Conservation (phyloP, 352 stramenopile genomes). For the Phytophthora crassamura region DNA sequence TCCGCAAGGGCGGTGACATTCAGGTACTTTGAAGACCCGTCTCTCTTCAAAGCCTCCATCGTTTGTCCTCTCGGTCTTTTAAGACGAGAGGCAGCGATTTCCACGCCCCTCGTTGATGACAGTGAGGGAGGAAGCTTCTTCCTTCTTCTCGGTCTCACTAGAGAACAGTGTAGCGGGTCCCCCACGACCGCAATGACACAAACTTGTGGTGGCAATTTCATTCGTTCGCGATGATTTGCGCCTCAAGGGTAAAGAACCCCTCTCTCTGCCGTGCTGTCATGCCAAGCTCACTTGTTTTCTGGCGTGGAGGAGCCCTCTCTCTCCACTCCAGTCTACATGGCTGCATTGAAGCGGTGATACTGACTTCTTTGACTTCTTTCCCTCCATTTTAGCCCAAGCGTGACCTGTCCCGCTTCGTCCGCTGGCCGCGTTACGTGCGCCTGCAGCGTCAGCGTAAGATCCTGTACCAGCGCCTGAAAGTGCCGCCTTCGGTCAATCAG, state of each 20-base stretch:
- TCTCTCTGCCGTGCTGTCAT: conserved; percentile 42
- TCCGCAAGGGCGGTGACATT: conserved; percentile 96
- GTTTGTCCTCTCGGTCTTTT: conserved; percentile 7
- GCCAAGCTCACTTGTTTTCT: conserved; percentile 34
- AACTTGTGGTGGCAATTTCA: conserved; percentile 86
- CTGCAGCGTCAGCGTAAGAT: conserved; percentile 99
- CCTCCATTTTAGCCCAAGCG: conserved; percentile 85
- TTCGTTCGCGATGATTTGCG: conserved; percentile 46
- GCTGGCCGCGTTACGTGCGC: conserved; percentile 98
- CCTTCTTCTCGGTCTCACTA: conserved; percentile 14
- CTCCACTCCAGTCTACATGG: conserved; percentile 5
- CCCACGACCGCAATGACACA: conserved; percentile 93
- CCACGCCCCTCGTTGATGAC: conserved; percentile 33
- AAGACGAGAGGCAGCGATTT: conserved; percentile 16
- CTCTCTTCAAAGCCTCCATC: conserved; percentile 21
- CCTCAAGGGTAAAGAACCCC: conserved; percentile 84
- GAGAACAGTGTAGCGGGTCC: conserved; percentile 83
- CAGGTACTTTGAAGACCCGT: conserved; percentile 81
- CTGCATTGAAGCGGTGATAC: conserved; percentile 14
- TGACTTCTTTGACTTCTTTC: conserved; percentile 22
- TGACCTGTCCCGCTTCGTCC: conserved; percentile 98
- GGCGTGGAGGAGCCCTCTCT: conserved; percentile 14
- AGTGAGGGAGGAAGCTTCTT: background rate
- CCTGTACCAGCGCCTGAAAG: conserved; percentile 98
- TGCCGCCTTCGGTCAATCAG: conserved; percentile 99